Percentiles rank a stretch among this genome's conserved stretches.
These are phyloP conservation scores for Exsudoporus floridanus DNA, from an alignment of 1,284 basidiomycete genomes.

Conservation along the genomic window DNA sequence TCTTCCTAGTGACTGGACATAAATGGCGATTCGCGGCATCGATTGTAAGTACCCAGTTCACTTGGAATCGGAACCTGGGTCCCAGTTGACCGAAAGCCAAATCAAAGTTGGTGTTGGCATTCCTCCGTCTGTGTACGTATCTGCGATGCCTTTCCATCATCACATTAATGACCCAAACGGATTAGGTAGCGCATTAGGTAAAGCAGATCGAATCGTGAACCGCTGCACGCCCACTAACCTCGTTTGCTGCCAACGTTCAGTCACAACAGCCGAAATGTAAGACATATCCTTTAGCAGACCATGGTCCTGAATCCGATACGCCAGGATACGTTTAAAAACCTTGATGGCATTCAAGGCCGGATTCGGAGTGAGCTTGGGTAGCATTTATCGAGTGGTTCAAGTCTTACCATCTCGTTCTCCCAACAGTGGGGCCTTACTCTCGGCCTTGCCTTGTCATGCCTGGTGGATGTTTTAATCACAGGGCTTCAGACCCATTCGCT, in stretches of 20 bases:
- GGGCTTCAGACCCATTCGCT: constrained; percentile 46
- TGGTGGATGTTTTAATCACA: constrained; percentile 50
- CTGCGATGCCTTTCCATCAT: constrained; percentile 21
- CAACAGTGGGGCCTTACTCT: constrained; percentile 51
- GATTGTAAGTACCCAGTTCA: constrained; percentile 19
- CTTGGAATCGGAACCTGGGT: neutral
- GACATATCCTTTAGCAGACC: neutral
- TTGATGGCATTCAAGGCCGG: constrained; percentile 25
- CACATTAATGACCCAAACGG: neutral
- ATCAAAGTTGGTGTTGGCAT: constrained; percentile 29
- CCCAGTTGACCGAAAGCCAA: neutral
- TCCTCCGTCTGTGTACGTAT: constrained; percentile 36
- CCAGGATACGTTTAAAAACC: constrained; percentile 28
- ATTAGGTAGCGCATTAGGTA: constrained; percentile 32
- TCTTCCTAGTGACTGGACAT: constrained; percentile 22
- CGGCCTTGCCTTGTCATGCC: constrained; percentile 48
- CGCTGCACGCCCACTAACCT: neutral
- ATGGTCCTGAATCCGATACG: neutral
- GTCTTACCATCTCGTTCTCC: neutral
- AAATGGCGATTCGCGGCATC: constrained; percentile 27
- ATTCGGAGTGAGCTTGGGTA: constrained; percentile 21
- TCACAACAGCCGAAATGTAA: constrained; percentile 43
- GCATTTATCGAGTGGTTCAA: neutral
- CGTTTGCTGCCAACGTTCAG: constrained; percentile 19
- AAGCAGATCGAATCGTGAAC: neutral